A percentile compares a stretch with the other conserved stretches of the same genome.
phyloP scores from a whole-genome alignment of 768 basidiomycete species.

The Mycena vulgaris region DNA sequence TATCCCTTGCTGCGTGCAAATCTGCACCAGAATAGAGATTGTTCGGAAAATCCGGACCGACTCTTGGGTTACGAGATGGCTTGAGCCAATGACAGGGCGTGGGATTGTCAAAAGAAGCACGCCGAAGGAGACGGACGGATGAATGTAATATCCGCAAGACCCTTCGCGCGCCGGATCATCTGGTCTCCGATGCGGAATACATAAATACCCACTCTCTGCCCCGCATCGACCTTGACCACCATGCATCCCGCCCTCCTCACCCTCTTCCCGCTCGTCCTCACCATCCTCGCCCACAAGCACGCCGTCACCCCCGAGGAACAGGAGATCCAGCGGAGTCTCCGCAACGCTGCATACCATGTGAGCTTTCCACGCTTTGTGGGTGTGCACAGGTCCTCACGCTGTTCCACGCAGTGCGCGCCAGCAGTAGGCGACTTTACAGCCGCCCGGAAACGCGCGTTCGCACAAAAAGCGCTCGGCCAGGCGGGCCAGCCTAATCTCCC shows the following conservation, averaged over 20 bases:
- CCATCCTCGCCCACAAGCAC: slow-evolving; percentile 57
- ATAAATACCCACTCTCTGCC: slow-evolving; percentile 20
- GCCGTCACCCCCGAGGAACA: slow-evolving; percentile 62
- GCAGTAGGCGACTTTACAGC: slow-evolving; percentile 68
- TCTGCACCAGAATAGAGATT: too few relatives aligned
- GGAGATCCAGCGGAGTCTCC: slow-evolving; percentile 63
- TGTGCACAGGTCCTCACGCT: background rate
- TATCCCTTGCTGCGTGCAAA: too few relatives aligned
- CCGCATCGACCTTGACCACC: slow-evolving; percentile 22
- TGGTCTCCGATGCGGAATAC: slow-evolving; percentile 5
- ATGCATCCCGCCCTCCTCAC: slow-evolving; percentile 36
- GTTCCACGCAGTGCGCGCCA: slow-evolving; percentile 61
- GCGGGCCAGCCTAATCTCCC: slow-evolving; percentile 57
- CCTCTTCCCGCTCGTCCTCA: slow-evolving; percentile 42
- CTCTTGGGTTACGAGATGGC: too few relatives aligned
- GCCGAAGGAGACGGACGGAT: slow-evolving; percentile 29
- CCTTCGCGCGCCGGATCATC: slow-evolving; percentile 26
- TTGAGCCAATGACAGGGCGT: slow-evolving; percentile 11
- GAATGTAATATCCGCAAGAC: background rate
- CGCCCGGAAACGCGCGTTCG: slow-evolving; percentile 62
- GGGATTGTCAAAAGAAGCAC: slow-evolving; percentile 26
- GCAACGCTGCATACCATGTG: slow-evolving; percentile 69
- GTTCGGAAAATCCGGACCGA: too few relatives aligned
- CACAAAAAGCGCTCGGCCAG: slow-evolving; percentile 55
- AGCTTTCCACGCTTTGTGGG: slow-evolving; percentile 34